Conservation (phyloP, 164 flowering plant genomes). For the Dillenia turbinata region DNA sequence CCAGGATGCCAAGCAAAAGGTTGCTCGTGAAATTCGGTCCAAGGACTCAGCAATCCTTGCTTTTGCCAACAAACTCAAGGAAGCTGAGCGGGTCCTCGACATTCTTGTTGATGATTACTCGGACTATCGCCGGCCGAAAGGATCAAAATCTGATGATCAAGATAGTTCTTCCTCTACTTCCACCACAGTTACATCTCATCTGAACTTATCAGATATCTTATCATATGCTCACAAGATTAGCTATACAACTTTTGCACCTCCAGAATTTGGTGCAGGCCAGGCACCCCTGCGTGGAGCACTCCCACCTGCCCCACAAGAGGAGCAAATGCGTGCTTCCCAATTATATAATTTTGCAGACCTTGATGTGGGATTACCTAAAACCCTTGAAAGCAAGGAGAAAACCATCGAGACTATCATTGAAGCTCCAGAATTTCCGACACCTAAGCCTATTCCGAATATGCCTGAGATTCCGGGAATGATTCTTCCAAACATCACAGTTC, state of each 20-base stretch:
- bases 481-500: slow-evolving; percentile 60
- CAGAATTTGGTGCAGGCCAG: slow-evolving; percentile 86
- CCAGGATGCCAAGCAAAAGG: slow-evolving; percentile 58
- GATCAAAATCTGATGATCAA: slow-evolving; percentile 27
- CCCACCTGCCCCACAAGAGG: slow-evolving; percentile 99
- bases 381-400: slow-evolving; percentile 45
- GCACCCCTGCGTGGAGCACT: slow-evolving; percentile 89
- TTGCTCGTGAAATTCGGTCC: slow-evolving; percentile 48
- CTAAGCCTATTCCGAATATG: slow-evolving; percentile 26
- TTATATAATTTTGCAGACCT: slow-evolving; percentile 75
- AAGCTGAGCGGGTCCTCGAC: slow-evolving; percentile 74
- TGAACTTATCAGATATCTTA: slow-evolving; percentile 62
- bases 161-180: slow-evolving; percentile 14
- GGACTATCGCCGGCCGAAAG: slow-evolving; percentile 57
- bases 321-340: slow-evolving; percentile 95
- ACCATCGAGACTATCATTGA: slow-evolving; percentile 62
- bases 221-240: slow-evolving; percentile 86
- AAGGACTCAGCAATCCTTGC: slow-evolving; percentile 55
- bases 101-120: slow-evolving; percentile 81
- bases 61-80: slow-evolving; percentile 68
- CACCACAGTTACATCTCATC: slow-evolving; percentile 41
- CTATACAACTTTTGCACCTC: slow-evolving; percentile 96
- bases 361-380: slow-evolving; percentile 80
- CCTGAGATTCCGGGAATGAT: slow-evolving; percentile 42
- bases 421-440: slow-evolving; percentile 22